Evolutionary conservation across 352 stramenopile genomes (phyloP).

Genomic region (Pythium plurisporium): DNA sequence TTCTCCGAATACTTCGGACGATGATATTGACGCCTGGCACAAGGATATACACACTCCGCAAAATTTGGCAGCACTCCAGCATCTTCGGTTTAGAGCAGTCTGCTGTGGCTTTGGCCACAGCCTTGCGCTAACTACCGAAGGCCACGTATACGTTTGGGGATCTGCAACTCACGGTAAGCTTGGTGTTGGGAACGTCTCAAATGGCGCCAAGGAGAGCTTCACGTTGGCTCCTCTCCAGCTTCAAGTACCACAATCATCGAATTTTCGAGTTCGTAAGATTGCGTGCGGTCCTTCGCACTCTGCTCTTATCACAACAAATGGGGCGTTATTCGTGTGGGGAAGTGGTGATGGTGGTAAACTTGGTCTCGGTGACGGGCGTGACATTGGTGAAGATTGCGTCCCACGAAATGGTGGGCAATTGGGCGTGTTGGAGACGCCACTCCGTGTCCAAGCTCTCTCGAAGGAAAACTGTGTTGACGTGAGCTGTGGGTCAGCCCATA

Average conservation of each 20-base stretch:
- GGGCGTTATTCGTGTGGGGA: constrained; percentile 69
- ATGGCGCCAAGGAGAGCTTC: constrained; percentile 49
- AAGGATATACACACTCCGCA: constrained; percentile 44
- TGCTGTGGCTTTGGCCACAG: constrained; percentile 69
- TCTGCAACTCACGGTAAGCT: constrained; percentile 72
- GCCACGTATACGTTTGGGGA: constrained; percentile 71
- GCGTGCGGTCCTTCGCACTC: constrained; percentile 77
- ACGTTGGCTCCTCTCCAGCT: constrained; percentile 49
- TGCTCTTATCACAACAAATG: constrained; percentile 49
- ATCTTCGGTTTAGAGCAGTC: constrained; percentile 49
- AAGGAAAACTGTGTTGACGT: constrained; percentile 57
- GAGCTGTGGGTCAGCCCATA: constrained; percentile 64
- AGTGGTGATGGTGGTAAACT: constrained; percentile 65
- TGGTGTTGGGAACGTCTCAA: constrained; percentile 38
- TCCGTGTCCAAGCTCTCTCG: constrained; percentile 31
- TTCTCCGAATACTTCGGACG: background rate
- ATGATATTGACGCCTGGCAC: constrained; percentile 49
- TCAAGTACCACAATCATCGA: constrained; percentile 17
- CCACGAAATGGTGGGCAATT: constrained; percentile 54
- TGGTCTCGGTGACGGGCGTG: constrained; percentile 58
- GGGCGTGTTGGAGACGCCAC: constrained; percentile 34
- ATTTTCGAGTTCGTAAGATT: constrained; percentile 49
- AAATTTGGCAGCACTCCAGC: constrained; percentile 32
- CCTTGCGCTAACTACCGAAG: constrained; percentile 52
- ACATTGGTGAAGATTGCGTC: constrained; percentile 53